Conservation (phyloP, 768 basidiomycete genomes). For the Russula olivacea region DNA sequence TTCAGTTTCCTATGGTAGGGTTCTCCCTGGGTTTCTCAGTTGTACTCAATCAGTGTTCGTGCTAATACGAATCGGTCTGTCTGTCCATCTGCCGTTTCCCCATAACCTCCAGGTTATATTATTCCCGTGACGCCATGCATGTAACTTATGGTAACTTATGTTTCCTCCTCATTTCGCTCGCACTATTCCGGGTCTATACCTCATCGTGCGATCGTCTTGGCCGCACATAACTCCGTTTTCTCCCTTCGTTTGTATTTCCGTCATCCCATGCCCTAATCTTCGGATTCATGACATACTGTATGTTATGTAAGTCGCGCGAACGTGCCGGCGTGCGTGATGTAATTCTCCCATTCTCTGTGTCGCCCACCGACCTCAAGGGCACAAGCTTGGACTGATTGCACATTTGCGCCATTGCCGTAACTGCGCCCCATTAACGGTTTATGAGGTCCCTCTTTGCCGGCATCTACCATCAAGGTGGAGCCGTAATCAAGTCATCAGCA, state of each 20-base stretch:
- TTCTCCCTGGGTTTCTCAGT: not conserved
- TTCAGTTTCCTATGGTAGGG: conserved; percentile 3
- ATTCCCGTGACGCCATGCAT: conserved; percentile 10
- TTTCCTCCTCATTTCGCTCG: not conserved
- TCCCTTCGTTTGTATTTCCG: conserved; percentile 9
- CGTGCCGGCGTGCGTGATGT: conserved; percentile 7
- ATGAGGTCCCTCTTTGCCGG: not conserved
- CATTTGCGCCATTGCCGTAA: conserved; percentile 14
- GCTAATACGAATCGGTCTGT: not conserved
- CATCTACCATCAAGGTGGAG: conserved; percentile 1
- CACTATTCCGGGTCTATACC: not conserved
- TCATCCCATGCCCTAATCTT: conserved; percentile 11
- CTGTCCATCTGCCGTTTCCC: not conserved
- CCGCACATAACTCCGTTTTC: conserved; percentile 6
- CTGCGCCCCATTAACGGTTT: not conserved
- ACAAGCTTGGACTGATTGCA: conserved; percentile 2
- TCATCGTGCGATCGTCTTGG: not conserved
- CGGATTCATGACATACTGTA: conserved; percentile 2
- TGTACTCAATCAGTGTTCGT: conserved; percentile 11
- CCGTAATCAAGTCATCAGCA: not conserved
- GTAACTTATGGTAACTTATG: not conserved
- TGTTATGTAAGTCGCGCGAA: not conserved
- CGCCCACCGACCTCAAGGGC: not conserved
- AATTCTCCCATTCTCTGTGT: conserved; percentile 1
- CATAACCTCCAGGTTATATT: not conserved